Evolutionary conservation across 768 basidiomycete species (phyloP), one percentile per base, ranked within the genome.

Genomic region (Neoboletus brunneissimus): DNA sequence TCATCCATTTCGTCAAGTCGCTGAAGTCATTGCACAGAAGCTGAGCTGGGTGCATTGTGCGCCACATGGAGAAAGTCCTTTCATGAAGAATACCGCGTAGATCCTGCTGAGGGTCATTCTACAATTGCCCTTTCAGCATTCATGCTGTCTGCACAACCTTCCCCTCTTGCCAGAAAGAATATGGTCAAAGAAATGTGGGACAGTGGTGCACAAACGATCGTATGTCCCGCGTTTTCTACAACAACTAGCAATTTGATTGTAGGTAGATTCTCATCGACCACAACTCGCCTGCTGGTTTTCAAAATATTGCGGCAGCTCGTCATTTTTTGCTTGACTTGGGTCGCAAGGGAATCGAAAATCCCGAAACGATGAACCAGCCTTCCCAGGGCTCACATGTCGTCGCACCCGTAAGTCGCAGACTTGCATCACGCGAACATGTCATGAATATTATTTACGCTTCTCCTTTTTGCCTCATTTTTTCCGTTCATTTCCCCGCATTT

Each of bases 121-220:
- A 79, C 81, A 16, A 63, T 98, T 27, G 92, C 90, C 2, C 66
- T 99, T 31, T 92, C 91, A 18, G 89, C 94, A 1, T 98, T 97
- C 74, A 79, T 86, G 67, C 75, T 99, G 2, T 86, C 89, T n/a
- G 81, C 89, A 20, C 75, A 94, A 18, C 75, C 85, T 5, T 83
- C 80, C 2, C 69, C 82, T 40, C 63, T 85, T 18, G 80, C 84
- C 10, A 80, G 88, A 57, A 87, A 84, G 72, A 73, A 77, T 2
- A 66, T 93, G 44, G 78, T 95, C 27, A 85, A 87, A 65, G 84
- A 91, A 63, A 89, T 98, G 79, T 98, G 94, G 94, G 81, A 89
- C 45, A 92, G 91, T 64, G 93, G 91, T 43, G 94, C 94, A 22
- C 84, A 89, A 65, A 82, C 85, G 23, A 85, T 97, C 47, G 91